Base-by-base conservation (phyloP, 1,284 basidiomycete genomes). In the Melanopsichium pennsylvanicum region DNA sequence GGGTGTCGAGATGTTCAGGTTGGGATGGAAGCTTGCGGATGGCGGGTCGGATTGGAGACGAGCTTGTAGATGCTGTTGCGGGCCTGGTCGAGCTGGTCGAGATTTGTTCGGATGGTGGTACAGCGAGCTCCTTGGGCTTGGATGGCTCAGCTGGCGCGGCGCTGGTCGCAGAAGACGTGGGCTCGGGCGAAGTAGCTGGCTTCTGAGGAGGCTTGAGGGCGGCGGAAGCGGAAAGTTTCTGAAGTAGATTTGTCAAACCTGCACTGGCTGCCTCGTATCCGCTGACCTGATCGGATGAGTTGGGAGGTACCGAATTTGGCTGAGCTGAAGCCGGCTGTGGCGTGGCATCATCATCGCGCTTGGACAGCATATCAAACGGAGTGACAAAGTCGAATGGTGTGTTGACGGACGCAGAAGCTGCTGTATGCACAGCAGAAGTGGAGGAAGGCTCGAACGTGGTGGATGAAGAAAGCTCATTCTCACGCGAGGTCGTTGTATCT, bases 381-480 rank as follows among this genome's bases (percentile, higher is more conserved):
- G 54, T 64, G 44, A 64, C 55, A 49, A 64, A 58, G 49, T 64
- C 61, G 26, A 64, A 64, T 8, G 57, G 57, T 6, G 57, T 60
- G 44, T 47, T 52, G 33, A 39, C 22, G 9, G 56, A 46, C 3
- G 57, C 19, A 3, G 49, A 37, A 15, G 57, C 16, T 13, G 57
- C 40, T 13, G 41, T 18, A 9, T 46, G 16, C 15, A 31, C 37
- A 15, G 26, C 36, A 18, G 36, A 16, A 0, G 34, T 25, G 29
- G 45, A 16, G 10, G 29, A 18, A 56, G 35, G 27, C 7, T 16
- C 39, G 5, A 2, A 12, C 12, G 18, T 23, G 18, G 35, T 19
- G 15, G 18, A 6, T n/a, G 29, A 13, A 4, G 34, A 26, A 21
- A 39, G 35, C 29, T 37, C 43, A 10, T 15, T 40, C 13, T 40